Evolutionary conservation across 305 asterid species (phyloP).

Genomic region (Plantago coronopus): DNA sequence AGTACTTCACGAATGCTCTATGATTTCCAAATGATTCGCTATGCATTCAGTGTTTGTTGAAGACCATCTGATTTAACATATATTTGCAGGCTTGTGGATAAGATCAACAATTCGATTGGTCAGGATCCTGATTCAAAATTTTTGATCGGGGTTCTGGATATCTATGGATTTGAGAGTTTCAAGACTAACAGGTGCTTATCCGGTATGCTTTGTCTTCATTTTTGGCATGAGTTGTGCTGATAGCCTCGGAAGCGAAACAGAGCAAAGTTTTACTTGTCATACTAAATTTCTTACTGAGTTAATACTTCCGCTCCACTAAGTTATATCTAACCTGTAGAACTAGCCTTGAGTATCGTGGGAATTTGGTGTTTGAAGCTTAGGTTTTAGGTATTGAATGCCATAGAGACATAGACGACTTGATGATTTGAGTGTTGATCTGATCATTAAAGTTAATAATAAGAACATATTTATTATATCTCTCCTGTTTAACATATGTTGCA

Average conservation of each 20-base stretch:
- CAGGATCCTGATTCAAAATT: constrained; percentile 84
- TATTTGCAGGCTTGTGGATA: constrained; percentile 89
- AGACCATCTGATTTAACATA: constrained; percentile 14
- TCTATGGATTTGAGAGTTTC: constrained; percentile 98
- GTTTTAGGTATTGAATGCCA: constrained; percentile 13
- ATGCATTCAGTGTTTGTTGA: constrained; percentile 5
- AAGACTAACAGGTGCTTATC: constrained; percentile 99
- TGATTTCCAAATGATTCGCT: not conserved
- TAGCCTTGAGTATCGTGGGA: not conserved
- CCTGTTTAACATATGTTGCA: constrained; percentile 16
- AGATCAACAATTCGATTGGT: constrained; percentile 80
- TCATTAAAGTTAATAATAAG: constrained; percentile 10
- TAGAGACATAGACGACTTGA: constrained; percentile 14
- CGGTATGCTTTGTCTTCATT: constrained; percentile 59
- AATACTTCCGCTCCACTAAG: not conserved
- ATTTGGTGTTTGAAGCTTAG: constrained; percentile 2
- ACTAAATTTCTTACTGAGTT: not conserved
- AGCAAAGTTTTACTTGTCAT: constrained; percentile 16
- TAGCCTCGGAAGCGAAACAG: constrained; percentile 21
- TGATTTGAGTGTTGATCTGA: constrained; percentile 18
- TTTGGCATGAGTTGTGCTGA: constrained; percentile 30
- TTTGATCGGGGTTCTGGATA: constrained; percentile 92
- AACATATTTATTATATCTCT: not conserved
- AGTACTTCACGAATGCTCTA: constrained; percentile 9
- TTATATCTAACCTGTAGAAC: not conserved